Evolutionary conservation across 306 rosid genomes (phyloP).

Genomic region (Gastrolobium bilobum): DNA sequence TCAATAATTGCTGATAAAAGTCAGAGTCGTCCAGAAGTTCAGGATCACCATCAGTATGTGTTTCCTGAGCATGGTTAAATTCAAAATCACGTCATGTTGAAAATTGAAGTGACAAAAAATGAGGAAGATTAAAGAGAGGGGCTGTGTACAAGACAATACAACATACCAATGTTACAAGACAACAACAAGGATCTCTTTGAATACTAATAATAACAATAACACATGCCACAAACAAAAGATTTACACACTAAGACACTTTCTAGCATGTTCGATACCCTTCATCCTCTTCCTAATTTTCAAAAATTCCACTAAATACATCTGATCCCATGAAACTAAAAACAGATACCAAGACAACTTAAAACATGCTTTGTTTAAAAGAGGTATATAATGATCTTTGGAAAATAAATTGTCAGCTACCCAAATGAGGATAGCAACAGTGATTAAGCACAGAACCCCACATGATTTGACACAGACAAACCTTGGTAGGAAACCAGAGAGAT

Average conservation of each 20-base stretch:
- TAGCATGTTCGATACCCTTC: background rate
- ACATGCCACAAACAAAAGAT: background rate
- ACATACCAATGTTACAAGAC: background rate
- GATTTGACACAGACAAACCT: background rate
- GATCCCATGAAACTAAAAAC: background rate
- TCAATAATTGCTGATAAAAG: slow-evolving; percentile 77
- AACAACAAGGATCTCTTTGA: background rate
- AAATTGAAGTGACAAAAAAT: background rate
- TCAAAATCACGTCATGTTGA: background rate
- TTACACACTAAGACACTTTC: background rate
- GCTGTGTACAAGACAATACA: background rate
- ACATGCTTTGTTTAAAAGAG: background rate
- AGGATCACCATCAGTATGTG: slow-evolving; percentile 62
- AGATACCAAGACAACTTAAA: background rate
- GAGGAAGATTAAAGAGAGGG: background rate
- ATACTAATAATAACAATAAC: background rate
- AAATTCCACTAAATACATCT: background rate
- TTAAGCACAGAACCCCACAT: background rate
- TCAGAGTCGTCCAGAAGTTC: slow-evolving; percentile 77
- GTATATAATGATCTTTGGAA: background rate
- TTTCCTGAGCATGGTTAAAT: slow-evolving; percentile 54
- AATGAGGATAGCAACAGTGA: background rate
- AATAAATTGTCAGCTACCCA: background rate
- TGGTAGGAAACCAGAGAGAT: background rate
- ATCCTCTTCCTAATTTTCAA: background rate